Base-by-base conservation (phyloP, 495 filamentous ascomycete genomes). In the Lindgomyces ingoldianus region DNA sequence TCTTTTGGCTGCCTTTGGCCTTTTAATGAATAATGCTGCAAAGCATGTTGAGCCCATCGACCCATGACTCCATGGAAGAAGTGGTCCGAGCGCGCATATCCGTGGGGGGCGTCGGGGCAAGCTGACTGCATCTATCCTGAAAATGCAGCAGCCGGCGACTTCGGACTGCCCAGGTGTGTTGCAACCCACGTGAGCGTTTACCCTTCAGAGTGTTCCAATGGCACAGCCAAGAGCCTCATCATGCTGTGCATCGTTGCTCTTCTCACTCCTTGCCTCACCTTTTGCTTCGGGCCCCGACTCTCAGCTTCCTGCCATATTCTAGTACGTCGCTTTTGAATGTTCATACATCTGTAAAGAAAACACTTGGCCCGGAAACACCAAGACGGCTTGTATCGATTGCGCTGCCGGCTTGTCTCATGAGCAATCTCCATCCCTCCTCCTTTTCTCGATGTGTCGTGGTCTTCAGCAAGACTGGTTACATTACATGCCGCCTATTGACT, bases 191-290 rank as follows among this genome's bases (percentile, higher is more conserved):
- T 59, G 62, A 59, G 55, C n/a, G 14, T 49, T 58, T 49, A 16
- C 47, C 54, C 19, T 52, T 27, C 24, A 11, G 9, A 10, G 18
- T 24, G 29, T 22, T 14, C 14, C 18, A 19, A 47, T 14, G 52
- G 29, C 22, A 59, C 22, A 39, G 55, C 62, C 53, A 57, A 64
- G 54, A 55, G 47, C 41, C 48, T 60, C 55, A 60, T 65, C 55
- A 48, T 60, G 55, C 24, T 22, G 62, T 65, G 36, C 55, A 25
- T 16, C 56, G 19, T 46, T 52, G 42, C 62, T 58, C 24, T 27
- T 27, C 33, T 52, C 25, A 25, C n/a, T n/a, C n/a, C n/a, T n/a
- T n/a, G n/a, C n/a, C n/a, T n/a, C n/a, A n/a, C n/a, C 41, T 25
- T 48, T 9, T 19, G 39, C 2, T 21, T 52, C 57, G 45, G 57